phyloP scores from a whole-genome alignment of 192 early-diverging fungal species.

The Allomyces macrogynus region DNA sequence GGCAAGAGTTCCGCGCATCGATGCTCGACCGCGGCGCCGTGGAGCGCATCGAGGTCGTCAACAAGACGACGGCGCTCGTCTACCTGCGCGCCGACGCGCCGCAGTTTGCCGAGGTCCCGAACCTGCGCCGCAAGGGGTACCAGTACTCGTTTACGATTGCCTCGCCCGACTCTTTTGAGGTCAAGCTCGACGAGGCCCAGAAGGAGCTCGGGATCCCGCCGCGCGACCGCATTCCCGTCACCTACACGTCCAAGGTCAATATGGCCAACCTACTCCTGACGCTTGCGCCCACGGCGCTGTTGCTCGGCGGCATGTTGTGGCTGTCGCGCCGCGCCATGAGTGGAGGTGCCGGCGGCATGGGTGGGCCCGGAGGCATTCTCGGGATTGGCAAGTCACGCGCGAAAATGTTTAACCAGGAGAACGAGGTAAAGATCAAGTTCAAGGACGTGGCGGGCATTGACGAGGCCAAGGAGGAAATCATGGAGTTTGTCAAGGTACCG shows the following conservation, averaged over 20 bases:
- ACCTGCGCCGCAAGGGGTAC: background rate
- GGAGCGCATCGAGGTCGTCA: conserved; percentile 70
- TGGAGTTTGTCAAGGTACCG: conserved; percentile 89
- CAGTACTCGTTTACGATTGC: conserved; percentile 76
- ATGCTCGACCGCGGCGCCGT: conserved; percentile 85
- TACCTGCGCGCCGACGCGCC: conserved; percentile 46
- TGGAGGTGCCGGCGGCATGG: conserved; percentile 17
- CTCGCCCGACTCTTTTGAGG: conserved; percentile 84
- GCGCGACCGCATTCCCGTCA: conserved; percentile 74
- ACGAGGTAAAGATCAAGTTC: conserved; percentile 87
- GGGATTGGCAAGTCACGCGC: conserved; percentile 91
- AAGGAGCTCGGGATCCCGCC: conserved; percentile 75
- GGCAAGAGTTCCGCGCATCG: conserved; percentile 73
- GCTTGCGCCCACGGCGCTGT: conserved; percentile 76
- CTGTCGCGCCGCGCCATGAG: conserved; percentile 57
- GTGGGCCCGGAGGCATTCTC: conserved; percentile 63
- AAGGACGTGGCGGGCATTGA: conserved; percentile 98
- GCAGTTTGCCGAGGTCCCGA: conserved; percentile 5
- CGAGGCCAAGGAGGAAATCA: conserved; percentile 98
- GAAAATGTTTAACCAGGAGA: conserved; percentile 92
- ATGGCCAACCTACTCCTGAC: conserved; percentile 54
- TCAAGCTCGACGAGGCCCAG: conserved; percentile 71
- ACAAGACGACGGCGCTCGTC: conserved; percentile 65
- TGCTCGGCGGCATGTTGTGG: conserved; percentile 74
- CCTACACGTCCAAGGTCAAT: conserved; percentile 67